Evolutionary conservation across 345 rosid genomes (phyloP).

Genomic region (Erucastrum elatum): DNA sequence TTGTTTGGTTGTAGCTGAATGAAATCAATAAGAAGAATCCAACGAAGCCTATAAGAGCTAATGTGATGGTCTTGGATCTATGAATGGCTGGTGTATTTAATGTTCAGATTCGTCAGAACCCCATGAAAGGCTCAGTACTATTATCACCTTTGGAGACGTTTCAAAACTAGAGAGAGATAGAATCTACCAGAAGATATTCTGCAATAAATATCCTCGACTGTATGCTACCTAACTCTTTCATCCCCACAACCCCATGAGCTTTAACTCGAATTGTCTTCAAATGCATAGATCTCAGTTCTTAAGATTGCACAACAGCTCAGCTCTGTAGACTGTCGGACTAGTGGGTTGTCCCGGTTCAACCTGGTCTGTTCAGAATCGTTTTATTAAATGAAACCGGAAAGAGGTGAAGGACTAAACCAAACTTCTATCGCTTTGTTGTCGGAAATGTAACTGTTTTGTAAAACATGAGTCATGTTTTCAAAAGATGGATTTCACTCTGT

Average conservation of each 20-base stretch:
- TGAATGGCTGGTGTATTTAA: constrained; percentile 8
- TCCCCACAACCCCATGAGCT: constrained; percentile 15
- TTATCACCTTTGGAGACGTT: constrained; percentile 9
- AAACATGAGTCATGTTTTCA: not conserved
- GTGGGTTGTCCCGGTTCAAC: constrained; percentile 1
- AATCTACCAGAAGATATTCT: constrained; percentile 23
- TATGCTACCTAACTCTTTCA: constrained; percentile 22
- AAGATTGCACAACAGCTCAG: not conserved
- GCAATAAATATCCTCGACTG: constrained; percentile 23
- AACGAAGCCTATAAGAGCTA: constrained; percentile 19
- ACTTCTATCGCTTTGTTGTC: not conserved
- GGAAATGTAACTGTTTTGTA: not conserved
- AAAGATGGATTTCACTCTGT: not conserved
- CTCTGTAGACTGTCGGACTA: not conserved
- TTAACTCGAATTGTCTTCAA: constrained; percentile 18
- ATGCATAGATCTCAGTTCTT: constrained; percentile 9
- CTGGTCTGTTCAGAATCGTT: not conserved
- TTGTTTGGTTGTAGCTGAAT: constrained; percentile 29
- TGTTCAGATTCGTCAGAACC: constrained; percentile 15
- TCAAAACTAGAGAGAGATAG: not conserved
- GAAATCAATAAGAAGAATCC: constrained; percentile 23
- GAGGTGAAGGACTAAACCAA: constrained; percentile 1
- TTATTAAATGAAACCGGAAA: not conserved
- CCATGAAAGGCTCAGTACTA: constrained; percentile 15
- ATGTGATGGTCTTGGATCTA: constrained; percentile 25